Evolutionary conservation across 148 eudicot genomes (phyloP).

Genomic region (Selenicereus undatus): DNA sequence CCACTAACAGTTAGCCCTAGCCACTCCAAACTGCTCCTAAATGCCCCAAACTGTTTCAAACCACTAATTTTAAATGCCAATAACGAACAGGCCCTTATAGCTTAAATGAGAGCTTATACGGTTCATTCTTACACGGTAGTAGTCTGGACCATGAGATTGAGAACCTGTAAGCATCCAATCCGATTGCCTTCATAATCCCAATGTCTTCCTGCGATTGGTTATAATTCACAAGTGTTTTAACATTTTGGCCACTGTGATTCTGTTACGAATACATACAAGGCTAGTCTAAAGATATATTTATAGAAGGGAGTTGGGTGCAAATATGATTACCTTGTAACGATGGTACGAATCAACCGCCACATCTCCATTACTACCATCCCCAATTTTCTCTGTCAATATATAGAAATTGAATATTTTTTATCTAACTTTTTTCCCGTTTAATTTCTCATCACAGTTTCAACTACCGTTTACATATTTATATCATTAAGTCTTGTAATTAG

Average conservation of each 20-base stretch:
- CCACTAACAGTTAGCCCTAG: too few relatives aligned
- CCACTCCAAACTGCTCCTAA: too few relatives aligned
- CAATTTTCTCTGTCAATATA: conserved; percentile 19
- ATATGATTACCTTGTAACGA: conserved; percentile 28
- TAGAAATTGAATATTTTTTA: neutral
- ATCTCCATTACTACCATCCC: conserved; percentile 32
- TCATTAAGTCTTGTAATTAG: too few relatives aligned
- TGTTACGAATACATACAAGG: too few relatives aligned
- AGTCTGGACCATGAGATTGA: conserved; percentile 45
- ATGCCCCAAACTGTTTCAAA: too few relatives aligned
- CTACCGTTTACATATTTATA: neutral
- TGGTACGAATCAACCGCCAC: conserved; percentile 36
- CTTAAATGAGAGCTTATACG: neutral
- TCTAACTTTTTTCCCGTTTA: neutral
- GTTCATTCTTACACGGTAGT: conserved; percentile 26
- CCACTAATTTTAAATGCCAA: too few relatives aligned
- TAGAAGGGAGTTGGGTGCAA: neutral
- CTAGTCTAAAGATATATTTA: neutral
- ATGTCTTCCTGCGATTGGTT: conserved; percentile 33
- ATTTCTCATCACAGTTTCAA: neutral
- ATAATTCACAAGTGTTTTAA: neutral
- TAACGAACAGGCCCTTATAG: too few relatives aligned
- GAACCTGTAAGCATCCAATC: conserved; percentile 41
- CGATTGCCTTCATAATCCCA: conserved; percentile 30
- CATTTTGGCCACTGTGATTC: neutral